These are phyloP conservation scores for Strobilomyces confusus DNA, from an alignment of 768 basidiomycete genomes.

Conservation along the genomic window DNA sequence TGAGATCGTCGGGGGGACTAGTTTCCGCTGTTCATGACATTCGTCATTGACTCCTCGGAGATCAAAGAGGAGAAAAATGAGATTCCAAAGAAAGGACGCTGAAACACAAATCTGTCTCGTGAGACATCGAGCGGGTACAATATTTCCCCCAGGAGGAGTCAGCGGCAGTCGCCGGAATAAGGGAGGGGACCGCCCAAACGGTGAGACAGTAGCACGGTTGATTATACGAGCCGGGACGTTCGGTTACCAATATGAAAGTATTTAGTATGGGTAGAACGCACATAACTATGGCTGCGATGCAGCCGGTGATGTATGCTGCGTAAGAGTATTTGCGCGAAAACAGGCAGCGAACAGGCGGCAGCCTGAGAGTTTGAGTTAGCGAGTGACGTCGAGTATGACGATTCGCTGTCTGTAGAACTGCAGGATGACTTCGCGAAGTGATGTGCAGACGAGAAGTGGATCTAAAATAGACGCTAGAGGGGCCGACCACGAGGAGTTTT, in stretches of 20 bases:
- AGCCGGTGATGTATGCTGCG: background rate
- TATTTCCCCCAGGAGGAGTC: slow-evolving; percentile 10
- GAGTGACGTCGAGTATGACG: slow-evolving; percentile 6
- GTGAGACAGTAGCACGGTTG: slow-evolving; percentile 4
- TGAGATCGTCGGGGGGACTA: slow-evolving; percentile 10
- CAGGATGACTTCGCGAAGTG: slow-evolving; percentile 22
- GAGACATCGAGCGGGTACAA: slow-evolving; percentile 21
- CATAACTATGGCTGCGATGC: background rate
- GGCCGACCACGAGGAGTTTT: slow-evolving; percentile 12
- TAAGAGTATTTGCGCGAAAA: background rate
- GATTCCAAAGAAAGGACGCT: slow-evolving; percentile 12
- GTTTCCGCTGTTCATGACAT: slow-evolving; percentile 7
- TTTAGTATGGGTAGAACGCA: slow-evolving; percentile 1
- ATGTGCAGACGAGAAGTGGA: slow-evolving; percentile 16
- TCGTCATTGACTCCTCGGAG: slow-evolving; percentile 26
- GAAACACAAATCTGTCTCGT: slow-evolving; percentile 18
- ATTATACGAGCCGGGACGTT: slow-evolving; percentile 5
- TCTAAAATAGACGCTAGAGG: slow-evolving; percentile 21
- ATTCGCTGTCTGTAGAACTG: slow-evolving; percentile 11
- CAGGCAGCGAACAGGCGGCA: background rate
- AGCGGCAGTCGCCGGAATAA: slow-evolving; percentile 17
- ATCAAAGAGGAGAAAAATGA: slow-evolving; percentile 10
- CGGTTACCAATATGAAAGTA: background rate
- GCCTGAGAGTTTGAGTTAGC: slow-evolving; percentile 8
- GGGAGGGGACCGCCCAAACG: background rate